phyloP scores from a whole-genome alignment of 1,284 basidiomycete species.

The Fomes fomentarius region DNA sequence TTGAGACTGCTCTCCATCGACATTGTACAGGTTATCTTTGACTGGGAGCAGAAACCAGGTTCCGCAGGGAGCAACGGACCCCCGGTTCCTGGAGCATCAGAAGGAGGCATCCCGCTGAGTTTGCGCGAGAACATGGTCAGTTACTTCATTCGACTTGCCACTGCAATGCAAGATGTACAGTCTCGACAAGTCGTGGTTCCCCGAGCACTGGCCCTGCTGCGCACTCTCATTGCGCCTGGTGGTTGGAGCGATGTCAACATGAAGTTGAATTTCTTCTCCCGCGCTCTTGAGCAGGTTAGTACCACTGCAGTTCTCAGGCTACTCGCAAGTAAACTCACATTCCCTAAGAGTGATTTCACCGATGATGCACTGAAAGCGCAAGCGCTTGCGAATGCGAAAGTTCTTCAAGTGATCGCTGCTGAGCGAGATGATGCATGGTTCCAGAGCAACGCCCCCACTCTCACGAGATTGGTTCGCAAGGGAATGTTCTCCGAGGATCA shows the following conservation, averaged over 20 bases:
- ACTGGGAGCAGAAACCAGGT: constrained; percentile 80
- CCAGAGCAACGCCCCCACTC: constrained; percentile 69
- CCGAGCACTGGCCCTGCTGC: constrained; percentile 82
- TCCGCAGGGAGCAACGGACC: constrained; percentile 34
- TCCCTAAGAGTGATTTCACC: constrained; percentile 69
- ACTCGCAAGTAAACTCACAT: neutral
- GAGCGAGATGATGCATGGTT: constrained; percentile 91
- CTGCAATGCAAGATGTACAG: constrained; percentile 74
- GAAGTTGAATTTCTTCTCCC: constrained; percentile 88
- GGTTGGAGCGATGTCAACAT: constrained; percentile 96
- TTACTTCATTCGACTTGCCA: constrained; percentile 88
- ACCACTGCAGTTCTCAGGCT: neutral
- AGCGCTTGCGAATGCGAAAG: constrained; percentile 87
- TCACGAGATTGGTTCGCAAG: constrained; percentile 91
- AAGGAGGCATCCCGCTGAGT: constrained; percentile 61
- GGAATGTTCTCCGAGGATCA: constrained; percentile 82
- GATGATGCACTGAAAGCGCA: constrained; percentile 66
- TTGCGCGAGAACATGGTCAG: constrained; percentile 92
- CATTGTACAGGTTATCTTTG: constrained; percentile 84
- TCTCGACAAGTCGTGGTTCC: constrained; percentile 69
- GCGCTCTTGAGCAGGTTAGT: constrained; percentile 79
- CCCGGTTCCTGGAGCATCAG: constrained; percentile 17
- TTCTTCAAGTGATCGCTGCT: constrained; percentile 85
- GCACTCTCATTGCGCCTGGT: constrained; percentile 78
- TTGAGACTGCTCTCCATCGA: constrained; percentile 84